Percentiles rank a stretch among this genome's conserved stretches.
phyloP scores from a whole-genome alignment of 257 asterid genomes.

The Solanum okadae region DNA sequence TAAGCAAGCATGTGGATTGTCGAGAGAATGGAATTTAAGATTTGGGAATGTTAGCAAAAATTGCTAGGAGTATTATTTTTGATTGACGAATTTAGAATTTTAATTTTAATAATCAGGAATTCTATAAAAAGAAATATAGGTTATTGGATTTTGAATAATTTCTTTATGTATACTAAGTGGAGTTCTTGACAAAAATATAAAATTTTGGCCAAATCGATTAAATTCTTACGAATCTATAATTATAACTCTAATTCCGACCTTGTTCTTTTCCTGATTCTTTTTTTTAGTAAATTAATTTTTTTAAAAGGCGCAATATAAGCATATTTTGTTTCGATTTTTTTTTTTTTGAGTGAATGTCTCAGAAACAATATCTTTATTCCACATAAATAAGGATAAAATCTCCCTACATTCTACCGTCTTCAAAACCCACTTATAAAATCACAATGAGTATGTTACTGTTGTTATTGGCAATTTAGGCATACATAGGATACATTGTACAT shows the following conservation, averaged over 20 bases:
- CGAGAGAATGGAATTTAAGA: neutral
- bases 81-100: neutral
- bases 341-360: neutral
- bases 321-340: neutral
- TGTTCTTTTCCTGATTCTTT: neutral
- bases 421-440: neutral
- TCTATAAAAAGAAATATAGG: neutral
- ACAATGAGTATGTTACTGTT: neutral
- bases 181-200: neutral
- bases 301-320: neutral
- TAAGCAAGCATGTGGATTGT: neutral
- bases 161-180: neutral
- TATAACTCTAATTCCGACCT: neutral
- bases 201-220: neutral
- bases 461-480: neutral
- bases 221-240: neutral
- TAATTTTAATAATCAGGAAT: neutral
- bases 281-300: neutral
- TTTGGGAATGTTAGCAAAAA: neutral
- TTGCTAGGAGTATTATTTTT: neutral
- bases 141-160: neutral
- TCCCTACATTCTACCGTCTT: rapidly evolving
- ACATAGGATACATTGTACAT: neutral
- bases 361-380: rapidly evolving
- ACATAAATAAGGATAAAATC: neutral